Percentiles rank a stretch among this genome's conserved stretches.
phyloP scores from a whole-genome alignment of 805 yeast species.

The Wickerhamomyces subpelliculosus region DNA sequence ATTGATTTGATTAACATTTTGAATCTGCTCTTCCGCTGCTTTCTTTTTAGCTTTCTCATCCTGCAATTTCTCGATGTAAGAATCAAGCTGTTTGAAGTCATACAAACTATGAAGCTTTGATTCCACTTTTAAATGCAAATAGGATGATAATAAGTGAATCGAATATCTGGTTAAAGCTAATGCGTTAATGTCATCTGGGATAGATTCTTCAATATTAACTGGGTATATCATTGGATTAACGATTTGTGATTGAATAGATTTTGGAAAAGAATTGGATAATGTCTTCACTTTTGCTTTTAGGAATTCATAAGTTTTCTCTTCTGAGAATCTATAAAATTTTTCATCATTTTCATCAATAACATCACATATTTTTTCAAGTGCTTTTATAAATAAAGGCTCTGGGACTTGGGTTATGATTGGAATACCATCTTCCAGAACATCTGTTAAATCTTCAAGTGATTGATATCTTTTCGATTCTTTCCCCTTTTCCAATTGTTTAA shows the following conservation, averaged over 20 bases:
- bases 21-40: slow-evolving; percentile 24
- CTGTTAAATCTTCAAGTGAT: slow-evolving; percentile 38
- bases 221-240: slow-evolving; percentile 23
- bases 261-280: slow-evolving; percentile 33
- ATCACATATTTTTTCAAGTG: slow-evolving; percentile 32
- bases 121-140: slow-evolving; percentile 24
- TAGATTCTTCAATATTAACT: slow-evolving; percentile 21
- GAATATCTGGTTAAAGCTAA: slow-evolving; percentile 33
- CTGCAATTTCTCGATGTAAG: slow-evolving; percentile 16
- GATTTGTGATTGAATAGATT: slow-evolving; percentile 20
- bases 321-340: slow-evolving; percentile 36
- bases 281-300: slow-evolving; percentile 31
- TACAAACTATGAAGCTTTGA: slow-evolving; percentile 22
- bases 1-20: slow-evolving; percentile 19
- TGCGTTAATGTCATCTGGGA: slow-evolving; percentile 29
- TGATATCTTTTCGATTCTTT: slow-evolving; percentile 25
- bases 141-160: slow-evolving; percentile 41
- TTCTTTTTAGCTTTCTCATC: slow-evolving; percentile 19
- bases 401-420: slow-evolving; percentile 11
- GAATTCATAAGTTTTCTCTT: slow-evolving; percentile 29
- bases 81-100: slow-evolving; percentile 25
- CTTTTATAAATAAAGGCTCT: slow-evolving; percentile 3
- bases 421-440: slow-evolving; percentile 21
- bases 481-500: slow-evolving; percentile 16
- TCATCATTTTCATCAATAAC: slow-evolving; percentile 37